Evolutionary conservation across 2,329 filamentous ascomycete species (phyloP).

Genomic region (Xylariomycetidae sp.): DNA sequence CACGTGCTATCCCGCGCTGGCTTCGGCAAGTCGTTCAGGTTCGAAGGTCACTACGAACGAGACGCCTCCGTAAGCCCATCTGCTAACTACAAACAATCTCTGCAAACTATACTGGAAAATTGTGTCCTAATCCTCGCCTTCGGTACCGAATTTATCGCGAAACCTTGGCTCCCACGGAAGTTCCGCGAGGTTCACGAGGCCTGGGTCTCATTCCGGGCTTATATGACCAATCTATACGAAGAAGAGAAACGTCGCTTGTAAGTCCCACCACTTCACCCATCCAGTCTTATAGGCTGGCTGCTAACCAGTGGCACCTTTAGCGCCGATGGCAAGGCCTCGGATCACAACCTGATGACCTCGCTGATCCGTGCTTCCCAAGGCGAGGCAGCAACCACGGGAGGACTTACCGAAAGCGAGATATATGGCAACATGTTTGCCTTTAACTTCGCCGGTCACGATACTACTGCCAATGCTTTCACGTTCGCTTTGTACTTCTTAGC

Average conservation of each 20-base stretch:
- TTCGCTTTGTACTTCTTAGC: conserved; percentile 39
- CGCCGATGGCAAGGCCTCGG: conserved; percentile 1
- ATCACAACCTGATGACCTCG: conserved; percentile 14
- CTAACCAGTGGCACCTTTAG: too few relatives aligned
- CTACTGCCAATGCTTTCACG: conserved; percentile 38
- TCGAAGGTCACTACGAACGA: conserved; percentile 20
- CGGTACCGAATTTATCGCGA: conserved; percentile 19
- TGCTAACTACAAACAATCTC: conserved; percentile 21
- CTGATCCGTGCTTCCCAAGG: conserved; percentile 19
- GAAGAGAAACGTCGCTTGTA: conserved; percentile 21
- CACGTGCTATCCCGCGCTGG: conserved; percentile 23
- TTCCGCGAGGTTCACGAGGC: conserved; percentile 16
- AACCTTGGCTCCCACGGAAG: conserved; percentile 14
- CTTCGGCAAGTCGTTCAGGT: conserved; percentile 26
- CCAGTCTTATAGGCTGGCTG: too few relatives aligned
- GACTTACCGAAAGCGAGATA: conserved; percentile 36
- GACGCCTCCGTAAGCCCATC: conserved; percentile 6
- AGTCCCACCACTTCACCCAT: background rate
- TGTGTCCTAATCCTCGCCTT: conserved; percentile 24
- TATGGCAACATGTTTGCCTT: conserved; percentile 21
- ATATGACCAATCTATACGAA: conserved; percentile 26
- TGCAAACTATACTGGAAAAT: conserved; percentile 25
- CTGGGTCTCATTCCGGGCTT: conserved; percentile 18
- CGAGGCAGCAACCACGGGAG: conserved; percentile 13
- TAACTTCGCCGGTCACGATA: conserved; percentile 42